These are phyloP conservation scores for Leccinum pachyderme DNA, from an alignment of 1,284 basidiomycete genomes.

Conservation along the genomic window DNA sequence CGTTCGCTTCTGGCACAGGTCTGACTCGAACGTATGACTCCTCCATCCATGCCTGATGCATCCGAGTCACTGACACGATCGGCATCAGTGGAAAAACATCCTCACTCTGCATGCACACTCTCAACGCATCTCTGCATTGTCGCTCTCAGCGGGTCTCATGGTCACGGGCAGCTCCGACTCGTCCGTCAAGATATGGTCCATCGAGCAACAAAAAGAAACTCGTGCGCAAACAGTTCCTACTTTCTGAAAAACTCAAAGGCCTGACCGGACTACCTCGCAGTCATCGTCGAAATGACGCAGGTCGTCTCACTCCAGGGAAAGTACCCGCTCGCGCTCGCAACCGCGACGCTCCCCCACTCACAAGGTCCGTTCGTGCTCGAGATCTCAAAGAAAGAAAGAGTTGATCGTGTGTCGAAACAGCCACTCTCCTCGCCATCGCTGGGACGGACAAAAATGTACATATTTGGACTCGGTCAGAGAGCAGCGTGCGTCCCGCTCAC, in stretches of 20 bases:
- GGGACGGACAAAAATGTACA: conserved; percentile 76
- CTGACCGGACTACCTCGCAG: conserved; percentile 30
- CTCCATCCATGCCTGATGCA: conserved; percentile 10
- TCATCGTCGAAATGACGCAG: conserved; percentile 52
- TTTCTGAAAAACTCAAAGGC: not conserved
- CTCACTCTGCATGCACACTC: conserved; percentile 58
- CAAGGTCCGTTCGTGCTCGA: conserved; percentile 63
- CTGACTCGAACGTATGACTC: conserved; percentile 35
- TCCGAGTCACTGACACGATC: not conserved
- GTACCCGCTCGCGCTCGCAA: conserved; percentile 72
- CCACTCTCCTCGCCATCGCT: conserved; percentile 70
- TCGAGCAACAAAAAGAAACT: conserved; percentile 31
- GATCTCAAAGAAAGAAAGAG: not conserved
- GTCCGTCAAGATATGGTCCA: conserved; percentile 68
- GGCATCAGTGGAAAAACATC: conserved; percentile 51
- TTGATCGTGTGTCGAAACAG: conserved; percentile 37
- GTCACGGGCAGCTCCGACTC: conserved; percentile 83
- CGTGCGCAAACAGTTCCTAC: conserved; percentile 28
- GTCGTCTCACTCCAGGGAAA: conserved; percentile 63
- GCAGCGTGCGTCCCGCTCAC: conserved; percentile 20
- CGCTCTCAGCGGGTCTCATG: conserved; percentile 46
- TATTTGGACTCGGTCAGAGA: conserved; percentile 70
- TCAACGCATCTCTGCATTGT: conserved; percentile 67
- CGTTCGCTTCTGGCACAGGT: conserved; percentile 52
- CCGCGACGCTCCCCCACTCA: conserved; percentile 64